Evolutionary conservation across 257 asterid species (phyloP).

Genomic region (Solanum pinnatisectum): DNA sequence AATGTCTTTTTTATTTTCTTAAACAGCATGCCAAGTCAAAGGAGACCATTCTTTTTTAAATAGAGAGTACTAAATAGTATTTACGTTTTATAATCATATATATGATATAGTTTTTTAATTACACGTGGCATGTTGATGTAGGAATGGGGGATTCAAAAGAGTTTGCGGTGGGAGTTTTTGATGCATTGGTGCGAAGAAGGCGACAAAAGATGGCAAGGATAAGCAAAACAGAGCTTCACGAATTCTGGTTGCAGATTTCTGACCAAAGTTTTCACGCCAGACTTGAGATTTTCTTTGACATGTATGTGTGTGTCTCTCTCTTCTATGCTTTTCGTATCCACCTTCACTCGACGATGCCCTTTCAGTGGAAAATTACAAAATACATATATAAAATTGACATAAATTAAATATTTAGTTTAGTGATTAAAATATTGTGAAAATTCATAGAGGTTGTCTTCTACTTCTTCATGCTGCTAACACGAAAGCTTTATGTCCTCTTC

Average conservation of each 20-base stretch:
- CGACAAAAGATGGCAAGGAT: slow-evolving; percentile 44
- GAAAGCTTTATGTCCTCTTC: neutral
- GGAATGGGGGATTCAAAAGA: slow-evolving; percentile 94
- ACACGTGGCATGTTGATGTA: neutral
- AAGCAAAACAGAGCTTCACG: slow-evolving; percentile 68
- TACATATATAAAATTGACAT: too few relatives aligned
- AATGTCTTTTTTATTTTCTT: too few relatives aligned
- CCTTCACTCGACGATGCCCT: too few relatives aligned
- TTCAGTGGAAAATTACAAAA: too few relatives aligned
- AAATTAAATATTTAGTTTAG: too few relatives aligned
- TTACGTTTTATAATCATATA: neutral
- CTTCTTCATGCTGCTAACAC: neutral
- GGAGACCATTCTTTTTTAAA: too few relatives aligned
- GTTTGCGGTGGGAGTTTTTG: slow-evolving; percentile 54
- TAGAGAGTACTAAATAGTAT: neutral
- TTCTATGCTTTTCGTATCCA: neutral
- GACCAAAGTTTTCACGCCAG: slow-evolving; percentile 85
- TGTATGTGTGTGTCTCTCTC: slow-evolving; percentile 17
- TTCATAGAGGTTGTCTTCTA: too few relatives aligned
- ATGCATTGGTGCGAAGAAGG: slow-evolving; percentile 62
- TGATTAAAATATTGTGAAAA: too few relatives aligned
- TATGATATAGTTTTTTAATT: neutral
- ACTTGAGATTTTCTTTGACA: slow-evolving; percentile 89
- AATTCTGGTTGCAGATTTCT: slow-evolving; percentile 78
- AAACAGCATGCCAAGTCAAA: too few relatives aligned